Conservation (phyloP, 2,329 filamentous ascomycete species). For the Penicillium concentricum region DNA sequence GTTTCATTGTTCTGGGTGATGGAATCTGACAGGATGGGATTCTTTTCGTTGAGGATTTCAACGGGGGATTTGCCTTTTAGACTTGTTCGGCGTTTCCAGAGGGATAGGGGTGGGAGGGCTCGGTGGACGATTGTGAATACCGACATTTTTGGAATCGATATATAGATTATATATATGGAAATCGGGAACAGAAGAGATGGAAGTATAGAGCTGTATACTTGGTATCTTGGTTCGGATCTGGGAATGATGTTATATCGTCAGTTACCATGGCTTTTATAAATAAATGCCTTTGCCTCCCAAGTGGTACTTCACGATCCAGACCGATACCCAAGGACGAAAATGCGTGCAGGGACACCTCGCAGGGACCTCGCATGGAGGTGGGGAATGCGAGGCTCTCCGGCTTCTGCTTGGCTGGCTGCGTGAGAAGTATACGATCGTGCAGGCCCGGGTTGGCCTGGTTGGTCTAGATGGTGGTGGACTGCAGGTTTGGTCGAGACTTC, state of each 20-base stretch:
- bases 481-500: constrained; percentile 21
- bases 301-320: constrained; percentile 11
- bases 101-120: constrained; percentile 18
- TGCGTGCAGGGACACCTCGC: constrained; percentile 18
- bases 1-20: background rate
- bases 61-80: constrained; percentile 18
- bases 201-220: background rate
- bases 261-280: constrained; percentile 5
- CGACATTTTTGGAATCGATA: constrained; percentile 13
- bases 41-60: constrained; percentile 1
- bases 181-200: background rate
- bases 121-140: constrained; percentile 22
- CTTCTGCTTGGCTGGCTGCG: constrained; percentile 22
- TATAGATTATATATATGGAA: background rate
- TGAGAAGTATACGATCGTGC: constrained; percentile 15
- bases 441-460: constrained; percentile 12
- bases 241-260: background rate
- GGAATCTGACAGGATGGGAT: background rate
- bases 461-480: constrained; percentile 13
- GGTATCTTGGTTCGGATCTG: background rate
- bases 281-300: constrained; percentile 3
- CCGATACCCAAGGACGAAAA: constrained; percentile 17
- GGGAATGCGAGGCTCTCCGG: constrained; percentile 15
- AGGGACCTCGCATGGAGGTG: constrained; percentile 20
- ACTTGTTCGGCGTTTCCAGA: constrained; percentile 19